Percentiles rank a stretch among this genome's conserved stretches.
Evolutionary conservation across 257 asterid genomes (phyloP).

Genomic region (Solanum ahanhuiri): DNA sequence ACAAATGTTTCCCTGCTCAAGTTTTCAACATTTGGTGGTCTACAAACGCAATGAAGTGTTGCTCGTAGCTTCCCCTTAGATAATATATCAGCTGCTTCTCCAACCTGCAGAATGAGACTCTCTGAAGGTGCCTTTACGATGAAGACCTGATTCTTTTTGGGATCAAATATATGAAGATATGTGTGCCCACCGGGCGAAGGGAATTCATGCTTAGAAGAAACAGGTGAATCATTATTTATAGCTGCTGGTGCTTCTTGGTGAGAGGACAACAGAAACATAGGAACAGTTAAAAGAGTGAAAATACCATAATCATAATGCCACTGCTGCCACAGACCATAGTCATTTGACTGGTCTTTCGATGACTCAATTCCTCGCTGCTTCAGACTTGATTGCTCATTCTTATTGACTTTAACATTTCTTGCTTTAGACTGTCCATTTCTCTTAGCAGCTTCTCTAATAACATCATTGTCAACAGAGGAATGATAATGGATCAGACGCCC

Average conservation of each 20-base stretch:
- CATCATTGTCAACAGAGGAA: slow-evolving; percentile 38
- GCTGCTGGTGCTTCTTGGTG: background rate
- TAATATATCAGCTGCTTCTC: slow-evolving; percentile 73
- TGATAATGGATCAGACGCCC: slow-evolving; percentile 87
- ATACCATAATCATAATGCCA: slow-evolving; percentile 97
- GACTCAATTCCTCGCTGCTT: background rate
- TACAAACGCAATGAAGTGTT: slow-evolving; percentile 68
- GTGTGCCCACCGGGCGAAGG: slow-evolving; percentile 57
- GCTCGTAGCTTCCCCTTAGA: slow-evolving; percentile 81
- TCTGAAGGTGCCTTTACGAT: slow-evolving; percentile 45
- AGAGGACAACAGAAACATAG: slow-evolving; percentile 47
- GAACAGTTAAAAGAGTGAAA: slow-evolving; percentile 61
- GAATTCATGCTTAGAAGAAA: slow-evolving; percentile 25
- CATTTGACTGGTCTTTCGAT: background rate
- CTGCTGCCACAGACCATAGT: slow-evolving; percentile 62
- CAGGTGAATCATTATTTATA: background rate
- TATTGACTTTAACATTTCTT: background rate
- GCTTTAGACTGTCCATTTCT: slow-evolving; percentile 10
- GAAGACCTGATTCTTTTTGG: slow-evolving; percentile 30
- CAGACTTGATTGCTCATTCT: background rate
- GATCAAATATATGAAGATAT: slow-evolving; percentile 59
- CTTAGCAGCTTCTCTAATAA: slow-evolving; percentile 28
- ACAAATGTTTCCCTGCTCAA: slow-evolving; percentile 87
- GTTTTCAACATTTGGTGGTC: slow-evolving; percentile 34
- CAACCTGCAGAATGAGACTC: slow-evolving; percentile 81